These are phyloP conservation scores for Paradendryphiella salina DNA, from an alignment of 2,329 filamentous ascomycete genomes.

Conservation along the genomic window DNA sequence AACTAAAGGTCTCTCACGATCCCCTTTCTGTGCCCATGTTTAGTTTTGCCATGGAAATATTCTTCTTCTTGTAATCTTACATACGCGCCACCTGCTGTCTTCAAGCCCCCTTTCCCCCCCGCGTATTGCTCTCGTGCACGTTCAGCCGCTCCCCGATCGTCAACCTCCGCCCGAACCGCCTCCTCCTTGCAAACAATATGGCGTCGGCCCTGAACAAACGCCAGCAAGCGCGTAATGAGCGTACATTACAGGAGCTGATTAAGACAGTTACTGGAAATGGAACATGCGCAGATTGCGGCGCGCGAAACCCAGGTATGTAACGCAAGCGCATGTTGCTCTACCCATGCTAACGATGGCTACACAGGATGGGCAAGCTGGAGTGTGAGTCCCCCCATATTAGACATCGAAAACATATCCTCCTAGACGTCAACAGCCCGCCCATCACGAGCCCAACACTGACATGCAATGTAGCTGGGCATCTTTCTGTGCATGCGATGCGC, in stretches of 20 bases:
- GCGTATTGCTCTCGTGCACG: constrained; percentile 24
- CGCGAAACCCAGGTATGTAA: constrained; percentile 82
- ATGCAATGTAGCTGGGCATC: constrained; percentile 71
- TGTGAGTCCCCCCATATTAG: constrained; percentile 57
- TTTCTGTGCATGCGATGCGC: constrained; percentile 99
- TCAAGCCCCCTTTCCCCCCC: constrained; percentile 17
- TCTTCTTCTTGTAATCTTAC: constrained; percentile 13
- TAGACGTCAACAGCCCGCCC: background rate
- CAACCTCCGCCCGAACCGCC: constrained; percentile 23
- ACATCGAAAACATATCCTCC: background rate
- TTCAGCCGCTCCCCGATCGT: constrained; percentile 25
- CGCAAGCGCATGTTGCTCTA: constrained; percentile 9
- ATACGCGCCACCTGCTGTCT: constrained; percentile 17
- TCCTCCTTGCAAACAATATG: constrained; percentile 55
- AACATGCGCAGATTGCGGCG: constrained; percentile 88
- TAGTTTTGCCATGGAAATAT: constrained; percentile 21
- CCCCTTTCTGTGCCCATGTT: constrained; percentile 22
- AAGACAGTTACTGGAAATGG: constrained; percentile 85
- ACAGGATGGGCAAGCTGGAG: constrained; percentile 96
- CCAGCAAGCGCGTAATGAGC: constrained; percentile 97
- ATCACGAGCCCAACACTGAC: constrained; percentile 19
- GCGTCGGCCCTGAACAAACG: constrained; percentile 83
- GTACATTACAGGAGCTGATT: constrained; percentile 84
- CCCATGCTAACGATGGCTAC: constrained; percentile 37
- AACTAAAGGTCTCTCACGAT: constrained; percentile 20